Percentiles rank a stretch among this genome's conserved stretches.
phyloP scores from a whole-genome alignment of 225 moss, liverwort and hornwort species.

The Antitrichia curtipendula region DNA sequence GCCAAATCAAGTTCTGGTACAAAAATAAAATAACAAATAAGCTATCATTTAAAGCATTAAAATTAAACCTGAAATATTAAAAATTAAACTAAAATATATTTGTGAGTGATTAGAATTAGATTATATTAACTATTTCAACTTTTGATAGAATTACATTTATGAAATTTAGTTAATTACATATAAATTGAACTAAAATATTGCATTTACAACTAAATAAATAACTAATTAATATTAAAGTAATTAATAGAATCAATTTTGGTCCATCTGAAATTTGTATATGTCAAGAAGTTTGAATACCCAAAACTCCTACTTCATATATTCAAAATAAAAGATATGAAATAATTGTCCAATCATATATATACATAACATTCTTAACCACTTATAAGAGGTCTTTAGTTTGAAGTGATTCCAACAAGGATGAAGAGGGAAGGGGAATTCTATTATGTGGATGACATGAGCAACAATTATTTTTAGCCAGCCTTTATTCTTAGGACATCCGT shows the following conservation, averaged over 20 bases:
- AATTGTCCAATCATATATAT: background rate
- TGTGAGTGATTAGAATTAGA: background rate
- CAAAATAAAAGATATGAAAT: background rate
- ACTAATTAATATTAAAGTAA: background rate
- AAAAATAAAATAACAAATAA: background rate
- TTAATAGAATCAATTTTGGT: background rate
- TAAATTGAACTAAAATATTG: background rate
- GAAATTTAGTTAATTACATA: background rate
- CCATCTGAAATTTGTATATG: fast-evolving
- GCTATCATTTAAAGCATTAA: background rate
- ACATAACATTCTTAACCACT: background rate
- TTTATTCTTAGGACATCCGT: background rate
- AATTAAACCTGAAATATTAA: background rate
- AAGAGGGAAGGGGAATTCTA: fast-evolving
- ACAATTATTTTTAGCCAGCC: too few species aligned
- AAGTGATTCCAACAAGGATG: background rate
- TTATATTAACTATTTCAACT: background rate
- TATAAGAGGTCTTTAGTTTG: background rate
- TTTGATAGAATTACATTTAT: background rate
- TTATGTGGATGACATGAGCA: fast-evolving
- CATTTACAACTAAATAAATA: background rate
- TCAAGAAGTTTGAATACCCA: background rate
- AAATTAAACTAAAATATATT: background rate
- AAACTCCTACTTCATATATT: fast-evolving
- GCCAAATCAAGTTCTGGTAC: background rate